A percentile compares a stretch with the other conserved stretches of the same genome.
Evolutionary conservation across 2,329 filamentous ascomycete species (phyloP).

Genomic region (Alternaria sp.): DNA sequence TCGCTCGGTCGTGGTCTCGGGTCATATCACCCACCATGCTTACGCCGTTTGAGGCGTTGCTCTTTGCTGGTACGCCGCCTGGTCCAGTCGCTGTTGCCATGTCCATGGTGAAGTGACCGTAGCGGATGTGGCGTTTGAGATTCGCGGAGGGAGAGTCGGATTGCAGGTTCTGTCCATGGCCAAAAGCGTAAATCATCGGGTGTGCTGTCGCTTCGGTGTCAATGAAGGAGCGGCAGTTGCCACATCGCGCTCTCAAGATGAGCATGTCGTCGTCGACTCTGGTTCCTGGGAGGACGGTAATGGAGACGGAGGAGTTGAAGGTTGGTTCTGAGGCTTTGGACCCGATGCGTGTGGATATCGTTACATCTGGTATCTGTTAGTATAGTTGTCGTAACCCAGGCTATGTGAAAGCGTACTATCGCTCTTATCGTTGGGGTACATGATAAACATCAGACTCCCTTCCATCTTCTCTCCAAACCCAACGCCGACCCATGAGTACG

Average conservation of each 20-base stretch:
- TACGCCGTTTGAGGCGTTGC: slow-evolving; percentile 28
- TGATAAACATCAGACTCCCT: slow-evolving; percentile 53
- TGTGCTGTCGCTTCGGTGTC: slow-evolving; percentile 39
- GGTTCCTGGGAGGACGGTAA: slow-evolving; percentile 41
- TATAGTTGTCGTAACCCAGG: background rate
- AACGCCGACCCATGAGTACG: slow-evolving; percentile 53
- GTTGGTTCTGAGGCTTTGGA: slow-evolving; percentile 46
- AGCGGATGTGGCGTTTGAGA: slow-evolving; percentile 48
- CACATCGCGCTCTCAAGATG: slow-evolving; percentile 47
- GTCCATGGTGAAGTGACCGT: slow-evolving; percentile 51
- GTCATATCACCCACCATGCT: slow-evolving; percentile 26
- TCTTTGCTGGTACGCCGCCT: slow-evolving; percentile 42
- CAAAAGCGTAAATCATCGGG: slow-evolving; percentile 54
- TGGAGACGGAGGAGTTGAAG: slow-evolving; percentile 31
- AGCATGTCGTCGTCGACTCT: slow-evolving; percentile 46
- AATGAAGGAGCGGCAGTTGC: slow-evolving; percentile 48
- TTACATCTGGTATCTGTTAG: slow-evolving; percentile 38
- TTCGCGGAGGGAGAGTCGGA: slow-evolving; percentile 41
- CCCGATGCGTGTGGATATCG: slow-evolving; percentile 46
- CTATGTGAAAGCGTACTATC: slow-evolving; percentile 31
- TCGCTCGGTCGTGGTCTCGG: slow-evolving; percentile 36
- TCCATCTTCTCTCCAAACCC: slow-evolving; percentile 54
- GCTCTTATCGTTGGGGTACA: slow-evolving; percentile 48
- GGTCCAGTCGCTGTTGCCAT: slow-evolving; percentile 47
- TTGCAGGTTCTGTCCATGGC: slow-evolving; percentile 34